phyloP scores from a whole-genome alignment of 2,329 filamentous ascomycete genomes.

The Verticillium isaacii region DNA sequence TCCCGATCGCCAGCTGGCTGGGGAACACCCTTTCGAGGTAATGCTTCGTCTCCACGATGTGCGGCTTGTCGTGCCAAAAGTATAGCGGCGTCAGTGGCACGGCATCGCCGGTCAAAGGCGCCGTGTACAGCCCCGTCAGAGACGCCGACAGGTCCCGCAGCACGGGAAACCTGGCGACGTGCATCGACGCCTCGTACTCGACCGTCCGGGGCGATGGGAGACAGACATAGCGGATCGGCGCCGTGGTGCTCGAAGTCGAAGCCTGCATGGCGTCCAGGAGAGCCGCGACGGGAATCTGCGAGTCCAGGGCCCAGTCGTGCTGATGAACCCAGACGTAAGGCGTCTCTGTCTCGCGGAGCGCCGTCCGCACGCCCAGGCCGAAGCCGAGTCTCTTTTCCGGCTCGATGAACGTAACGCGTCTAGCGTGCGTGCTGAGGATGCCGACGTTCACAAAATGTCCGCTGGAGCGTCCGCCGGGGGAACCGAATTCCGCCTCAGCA shows the following conservation, averaged over 20 bases:
- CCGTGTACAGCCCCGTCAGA: slow-evolving; percentile 16
- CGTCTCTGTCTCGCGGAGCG: slow-evolving; percentile 38
- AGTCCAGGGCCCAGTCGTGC: slow-evolving; percentile 49
- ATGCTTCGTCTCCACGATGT: slow-evolving; percentile 42
- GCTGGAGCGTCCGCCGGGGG: slow-evolving; percentile 17
- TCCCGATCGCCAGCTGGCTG: slow-evolving; percentile 40
- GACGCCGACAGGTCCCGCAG: slow-evolving; percentile 35
- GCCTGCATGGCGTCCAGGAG: slow-evolving; percentile 41
- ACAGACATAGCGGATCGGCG: slow-evolving; percentile 47
- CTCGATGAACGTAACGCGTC: slow-evolving; percentile 44
- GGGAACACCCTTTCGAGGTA: slow-evolving; percentile 47
- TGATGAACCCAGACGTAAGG: slow-evolving; percentile 54
- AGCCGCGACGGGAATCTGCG: slow-evolving; percentile 36
- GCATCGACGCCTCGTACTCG: slow-evolving; percentile 41
- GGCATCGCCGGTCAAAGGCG: slow-evolving; percentile 2
- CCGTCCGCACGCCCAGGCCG: slow-evolving; percentile 47
- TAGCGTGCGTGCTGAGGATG: slow-evolving; percentile 24
- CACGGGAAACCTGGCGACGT: slow-evolving; percentile 36
- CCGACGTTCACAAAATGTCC: slow-evolving; percentile 16
- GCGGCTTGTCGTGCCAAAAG: slow-evolving; percentile 57
- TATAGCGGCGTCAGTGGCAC: slow-evolving; percentile 50
- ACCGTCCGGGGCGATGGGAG: slow-evolving; percentile 47
- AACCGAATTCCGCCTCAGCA: slow-evolving; percentile 44
- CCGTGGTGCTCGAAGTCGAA: background rate
- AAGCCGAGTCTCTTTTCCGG: slow-evolving; percentile 43